Evolutionary conservation across 2,329 filamentous ascomycete species (phyloP).

Genomic region (Ceratocystis colombiana): DNA sequence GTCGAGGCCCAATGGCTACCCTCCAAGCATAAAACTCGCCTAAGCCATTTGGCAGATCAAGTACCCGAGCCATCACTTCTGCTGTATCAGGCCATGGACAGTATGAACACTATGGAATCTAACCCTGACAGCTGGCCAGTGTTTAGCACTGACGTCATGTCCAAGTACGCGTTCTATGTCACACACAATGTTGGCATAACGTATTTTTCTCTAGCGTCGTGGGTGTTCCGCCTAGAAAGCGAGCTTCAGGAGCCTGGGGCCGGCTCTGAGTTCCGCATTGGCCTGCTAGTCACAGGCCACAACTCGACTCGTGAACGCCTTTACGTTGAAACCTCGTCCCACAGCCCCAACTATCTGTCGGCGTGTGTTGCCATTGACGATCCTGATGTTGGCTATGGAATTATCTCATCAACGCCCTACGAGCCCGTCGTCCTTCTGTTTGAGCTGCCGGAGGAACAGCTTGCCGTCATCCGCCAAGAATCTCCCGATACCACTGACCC

Average conservation of each 20-base stretch:
- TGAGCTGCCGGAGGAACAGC: conserved; percentile 46
- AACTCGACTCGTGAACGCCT: conserved; percentile 47
- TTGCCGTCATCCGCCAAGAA: conserved; percentile 27
- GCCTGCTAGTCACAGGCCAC: conserved; percentile 49
- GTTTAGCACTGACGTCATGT: conserved; percentile 51
- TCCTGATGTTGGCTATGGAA: conserved; percentile 53
- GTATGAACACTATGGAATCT: conserved; percentile 45
- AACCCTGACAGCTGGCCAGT: conserved; percentile 51
- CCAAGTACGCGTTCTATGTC: conserved; percentile 53
- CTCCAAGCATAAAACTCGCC: conserved; percentile 43
- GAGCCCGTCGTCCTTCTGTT: conserved; percentile 51
- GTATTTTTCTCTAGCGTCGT: conserved; percentile 49
- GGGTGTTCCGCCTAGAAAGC: conserved; percentile 54
- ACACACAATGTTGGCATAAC: conserved; percentile 52
- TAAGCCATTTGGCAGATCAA: conserved; percentile 35
- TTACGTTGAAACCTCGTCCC: conserved; percentile 43
- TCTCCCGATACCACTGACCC: conserved; percentile 13
- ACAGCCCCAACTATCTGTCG: conserved; percentile 42
- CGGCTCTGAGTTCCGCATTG: conserved; percentile 52
- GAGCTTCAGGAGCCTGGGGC: conserved; percentile 48
- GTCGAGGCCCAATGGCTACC: conserved; percentile 58
- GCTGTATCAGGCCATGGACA: conserved; percentile 54
- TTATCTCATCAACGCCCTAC: conserved; percentile 49
- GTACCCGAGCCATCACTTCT: conserved; percentile 42
- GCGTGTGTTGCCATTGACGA: conserved; percentile 47